phyloP scores from a whole-genome alignment of 2,329 filamentous ascomycete genomes.

The Aspergillus awamori region DNA sequence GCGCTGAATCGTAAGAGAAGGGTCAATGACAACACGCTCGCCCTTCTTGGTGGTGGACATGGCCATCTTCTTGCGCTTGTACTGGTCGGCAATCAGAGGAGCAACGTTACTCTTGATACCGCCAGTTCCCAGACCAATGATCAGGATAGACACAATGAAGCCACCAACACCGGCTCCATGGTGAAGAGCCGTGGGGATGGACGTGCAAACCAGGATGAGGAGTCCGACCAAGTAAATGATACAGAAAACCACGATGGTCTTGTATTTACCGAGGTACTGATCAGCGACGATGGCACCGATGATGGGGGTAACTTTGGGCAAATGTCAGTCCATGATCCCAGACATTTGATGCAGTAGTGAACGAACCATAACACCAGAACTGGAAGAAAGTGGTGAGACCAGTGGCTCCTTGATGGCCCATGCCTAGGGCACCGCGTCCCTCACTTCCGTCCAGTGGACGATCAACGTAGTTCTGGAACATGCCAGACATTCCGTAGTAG shows the following conservation, averaged over 20 bases:
- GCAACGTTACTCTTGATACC: conserved; percentile 70
- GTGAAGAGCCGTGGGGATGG: conserved; percentile 55
- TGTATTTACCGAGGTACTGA: conserved; percentile 63
- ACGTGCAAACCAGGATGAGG: conserved; percentile 58
- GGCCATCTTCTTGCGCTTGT: conserved; percentile 59
- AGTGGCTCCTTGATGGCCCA: conserved; percentile 51
- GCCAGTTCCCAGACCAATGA: conserved; percentile 69
- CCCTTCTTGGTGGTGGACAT: conserved; percentile 48
- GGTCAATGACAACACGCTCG: conserved; percentile 66
- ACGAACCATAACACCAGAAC: conserved; percentile 57
- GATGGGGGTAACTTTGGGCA: conserved; percentile 54
- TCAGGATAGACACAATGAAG: conserved; percentile 59
- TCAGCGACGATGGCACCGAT: conserved; percentile 62
- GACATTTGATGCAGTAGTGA: neutral
- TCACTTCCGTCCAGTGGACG: conserved; percentile 43
- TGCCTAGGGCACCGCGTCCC: conserved; percentile 46
- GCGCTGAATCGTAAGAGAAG: conserved; percentile 65
- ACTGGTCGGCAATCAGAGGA: conserved; percentile 67
- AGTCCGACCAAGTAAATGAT: conserved; percentile 62
- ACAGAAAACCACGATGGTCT: conserved; percentile 60
- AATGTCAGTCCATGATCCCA: conserved; percentile 6
- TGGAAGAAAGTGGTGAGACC: conserved; percentile 57
- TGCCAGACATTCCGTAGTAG: conserved; percentile 58
- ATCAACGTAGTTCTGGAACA: conserved; percentile 61
- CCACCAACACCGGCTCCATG: conserved; percentile 56